These are phyloP conservation scores for Setaria italica DNA, from an alignment of 202 grass and related monocot genomes.

Conservation along the genomic window DNA sequence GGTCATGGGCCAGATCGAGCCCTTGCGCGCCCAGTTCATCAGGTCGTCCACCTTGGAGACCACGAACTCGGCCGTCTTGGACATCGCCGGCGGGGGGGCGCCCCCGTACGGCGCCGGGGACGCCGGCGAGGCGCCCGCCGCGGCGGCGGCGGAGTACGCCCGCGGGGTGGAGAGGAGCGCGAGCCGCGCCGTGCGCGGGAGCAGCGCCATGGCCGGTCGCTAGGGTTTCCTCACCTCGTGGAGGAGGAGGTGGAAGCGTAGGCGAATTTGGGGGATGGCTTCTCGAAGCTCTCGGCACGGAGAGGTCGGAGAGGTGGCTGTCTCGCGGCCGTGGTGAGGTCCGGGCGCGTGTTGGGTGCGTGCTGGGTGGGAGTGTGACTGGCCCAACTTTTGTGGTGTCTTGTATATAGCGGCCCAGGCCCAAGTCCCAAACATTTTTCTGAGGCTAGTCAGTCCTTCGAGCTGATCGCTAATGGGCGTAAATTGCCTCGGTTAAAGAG, in stretches of 20 bases:
- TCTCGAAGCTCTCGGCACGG: slow-evolving; percentile 34
- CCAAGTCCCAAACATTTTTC: background rate
- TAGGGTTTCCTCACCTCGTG: slow-evolving; percentile 55
- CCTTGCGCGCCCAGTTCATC: slow-evolving; percentile 82
- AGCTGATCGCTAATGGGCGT: background rate
- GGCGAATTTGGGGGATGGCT: slow-evolving; percentile 28
- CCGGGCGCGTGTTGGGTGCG: slow-evolving; percentile 30
- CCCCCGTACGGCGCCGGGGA: slow-evolving; percentile 55
- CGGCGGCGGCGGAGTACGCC: slow-evolving; percentile 42
- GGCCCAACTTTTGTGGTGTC: background rate
- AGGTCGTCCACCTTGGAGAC: slow-evolving; percentile 94
- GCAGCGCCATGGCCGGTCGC: slow-evolving; percentile 74
- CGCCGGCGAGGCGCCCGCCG: slow-evolving; percentile 45
- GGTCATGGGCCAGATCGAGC: slow-evolving; percentile 96
- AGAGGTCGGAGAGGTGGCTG: background rate
- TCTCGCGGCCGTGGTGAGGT: background rate
- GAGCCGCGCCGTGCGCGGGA: slow-evolving; percentile 82
- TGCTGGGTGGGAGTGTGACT: background rate
- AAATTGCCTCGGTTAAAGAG: background rate
- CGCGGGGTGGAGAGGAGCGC: slow-evolving; percentile 69
- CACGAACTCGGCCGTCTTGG: slow-evolving; percentile 90
- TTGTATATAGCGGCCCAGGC: background rate
- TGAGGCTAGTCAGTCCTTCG: background rate
- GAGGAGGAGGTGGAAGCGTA: slow-evolving; percentile 46
- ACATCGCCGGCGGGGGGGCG: slow-evolving; percentile 48